Conservation (phyloP, 2,329 filamentous ascomycete genomes). For the Didymellaceae sp. region DNA sequence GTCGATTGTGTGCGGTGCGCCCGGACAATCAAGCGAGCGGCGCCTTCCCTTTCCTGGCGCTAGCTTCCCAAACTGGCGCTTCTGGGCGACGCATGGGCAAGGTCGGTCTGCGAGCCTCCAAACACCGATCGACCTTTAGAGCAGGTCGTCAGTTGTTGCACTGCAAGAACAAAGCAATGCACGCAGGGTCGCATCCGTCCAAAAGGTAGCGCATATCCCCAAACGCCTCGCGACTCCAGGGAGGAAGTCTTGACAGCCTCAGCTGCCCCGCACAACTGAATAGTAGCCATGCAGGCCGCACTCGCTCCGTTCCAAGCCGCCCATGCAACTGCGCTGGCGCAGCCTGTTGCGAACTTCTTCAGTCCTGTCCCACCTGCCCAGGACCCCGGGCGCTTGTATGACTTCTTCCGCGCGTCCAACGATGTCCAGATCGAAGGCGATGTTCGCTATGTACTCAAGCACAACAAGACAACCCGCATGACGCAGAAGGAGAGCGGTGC, state of each 20-base stretch:
- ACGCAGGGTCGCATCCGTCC: slow-evolving; percentile 1
- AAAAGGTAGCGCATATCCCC: slow-evolving; percentile 12
- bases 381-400: slow-evolving; percentile 70
- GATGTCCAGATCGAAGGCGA: slow-evolving; percentile 69
- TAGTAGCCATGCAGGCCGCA: slow-evolving; percentile 69
- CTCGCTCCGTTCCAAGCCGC: slow-evolving; percentile 77
- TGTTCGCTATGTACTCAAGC: slow-evolving; percentile 73
- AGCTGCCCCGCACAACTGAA: slow-evolving; percentile 11
- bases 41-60: slow-evolving; percentile 22
- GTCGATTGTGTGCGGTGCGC: slow-evolving; percentile 26
- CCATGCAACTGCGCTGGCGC: slow-evolving; percentile 69
- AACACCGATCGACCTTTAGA: slow-evolving; percentile 9
- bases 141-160: not conserved
- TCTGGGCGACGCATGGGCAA: slow-evolving; percentile 13
- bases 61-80: slow-evolving; percentile 4
- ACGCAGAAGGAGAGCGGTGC: slow-evolving; percentile 72
- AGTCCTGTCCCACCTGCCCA: slow-evolving; percentile 70
- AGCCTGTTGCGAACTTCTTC: slow-evolving; percentile 75
- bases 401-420: slow-evolving; percentile 75
- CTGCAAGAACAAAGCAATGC: slow-evolving; percentile 14
- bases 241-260: not conserved
- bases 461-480: slow-evolving; percentile 63
- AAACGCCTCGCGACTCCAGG: slow-evolving; percentile 8
- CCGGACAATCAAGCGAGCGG: slow-evolving; percentile 27
- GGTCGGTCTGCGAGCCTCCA: slow-evolving; percentile 6